A percentile compares a stretch with the other conserved stretches of the same genome.
These are phyloP conservation scores for Hypoxylon trugodes DNA, from an alignment of 495 filamentous ascomycete genomes.

Conservation along the genomic window DNA sequence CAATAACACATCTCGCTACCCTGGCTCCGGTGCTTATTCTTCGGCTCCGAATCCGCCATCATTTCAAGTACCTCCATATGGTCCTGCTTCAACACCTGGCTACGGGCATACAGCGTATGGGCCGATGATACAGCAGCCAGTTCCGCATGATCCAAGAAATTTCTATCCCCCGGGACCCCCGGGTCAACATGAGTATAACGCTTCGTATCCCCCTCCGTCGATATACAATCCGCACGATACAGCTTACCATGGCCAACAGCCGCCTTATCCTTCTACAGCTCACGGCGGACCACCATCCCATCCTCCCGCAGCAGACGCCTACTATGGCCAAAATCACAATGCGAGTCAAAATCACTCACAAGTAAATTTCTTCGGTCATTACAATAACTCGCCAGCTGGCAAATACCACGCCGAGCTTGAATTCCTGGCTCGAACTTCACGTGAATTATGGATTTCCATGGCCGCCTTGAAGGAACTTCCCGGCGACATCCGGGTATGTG, in stretches of 20 bases:
- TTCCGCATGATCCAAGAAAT: constrained; percentile 7
- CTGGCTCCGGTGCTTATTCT: constrained; percentile 8
- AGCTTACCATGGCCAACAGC: not conserved
- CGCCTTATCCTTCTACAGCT: constrained; percentile 17
- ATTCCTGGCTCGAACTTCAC: constrained; percentile 63
- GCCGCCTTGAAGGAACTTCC: constrained; percentile 69
- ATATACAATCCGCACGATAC: constrained; percentile 40
- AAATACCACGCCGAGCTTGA: constrained; percentile 64
- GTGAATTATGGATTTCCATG: constrained; percentile 69
- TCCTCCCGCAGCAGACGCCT: constrained; percentile 5
- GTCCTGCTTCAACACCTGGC: not conserved
- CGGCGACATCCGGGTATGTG: constrained; percentile 67
- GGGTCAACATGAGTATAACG: constrained; percentile 43
- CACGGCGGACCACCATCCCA: constrained; percentile 22
- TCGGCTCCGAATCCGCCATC: constrained; percentile 3
- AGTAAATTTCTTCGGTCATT: constrained; percentile 20
- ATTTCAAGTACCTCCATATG: constrained; percentile 11
- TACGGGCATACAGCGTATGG: constrained; percentile 18
- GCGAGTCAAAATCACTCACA: constrained; percentile 33
- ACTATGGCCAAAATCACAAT: constrained; percentile 42
- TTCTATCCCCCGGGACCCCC: constrained; percentile 37
- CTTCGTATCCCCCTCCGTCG: constrained; percentile 40
- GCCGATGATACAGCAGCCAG: not conserved
- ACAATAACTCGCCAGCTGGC: constrained; percentile 39
- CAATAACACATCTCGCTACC: not conserved